These are phyloP conservation scores for Bodo saltans DNA, from an alignment of 78 protist genomes.

Conservation along the genomic window DNA sequence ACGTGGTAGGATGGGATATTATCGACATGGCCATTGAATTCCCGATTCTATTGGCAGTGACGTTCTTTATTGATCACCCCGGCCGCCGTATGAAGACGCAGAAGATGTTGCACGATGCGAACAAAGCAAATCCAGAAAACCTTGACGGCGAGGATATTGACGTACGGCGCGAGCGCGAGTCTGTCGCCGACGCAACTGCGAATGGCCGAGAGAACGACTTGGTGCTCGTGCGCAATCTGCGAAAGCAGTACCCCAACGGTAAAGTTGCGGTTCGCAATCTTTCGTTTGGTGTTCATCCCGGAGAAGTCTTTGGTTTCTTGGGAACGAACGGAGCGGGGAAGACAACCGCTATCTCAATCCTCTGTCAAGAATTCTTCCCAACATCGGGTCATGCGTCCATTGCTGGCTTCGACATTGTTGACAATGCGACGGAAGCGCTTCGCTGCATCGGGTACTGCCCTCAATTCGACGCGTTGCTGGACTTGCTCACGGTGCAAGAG, in stretches of 20 bases:
- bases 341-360: conserved; percentile 47
- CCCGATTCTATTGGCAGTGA: not conserved
- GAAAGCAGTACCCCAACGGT: not conserved
- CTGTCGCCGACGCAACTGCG: too few species aligned
- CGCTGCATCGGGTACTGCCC: conserved; percentile 42
- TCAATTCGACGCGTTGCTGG: conserved; percentile 31
- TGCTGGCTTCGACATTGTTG: conserved; percentile 16
- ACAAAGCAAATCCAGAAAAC: too few species aligned
- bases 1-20: not conserved
- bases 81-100: not conserved
- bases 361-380: conserved; percentile 47
- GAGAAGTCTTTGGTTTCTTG: conserved; percentile 58
- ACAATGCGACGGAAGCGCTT: conserved; percentile 30
- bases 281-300: conserved; percentile 14
- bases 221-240: not conserved
- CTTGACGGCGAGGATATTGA: not conserved
- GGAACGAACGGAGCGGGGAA: conserved; percentile 78
- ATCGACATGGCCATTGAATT: not conserved
- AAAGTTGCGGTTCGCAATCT: conserved; percentile 30
- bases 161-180: not conserved
- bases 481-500: conserved; percentile 26
- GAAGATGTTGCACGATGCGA: too few species aligned
- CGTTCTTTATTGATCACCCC: not conserved
- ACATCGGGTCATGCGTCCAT: conserved; percentile 36
- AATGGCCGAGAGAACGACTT: not conserved